Base-by-base conservation (phyloP, 1,284 basidiomycete genomes). In the Moesziomyces antarcticus region DNA sequence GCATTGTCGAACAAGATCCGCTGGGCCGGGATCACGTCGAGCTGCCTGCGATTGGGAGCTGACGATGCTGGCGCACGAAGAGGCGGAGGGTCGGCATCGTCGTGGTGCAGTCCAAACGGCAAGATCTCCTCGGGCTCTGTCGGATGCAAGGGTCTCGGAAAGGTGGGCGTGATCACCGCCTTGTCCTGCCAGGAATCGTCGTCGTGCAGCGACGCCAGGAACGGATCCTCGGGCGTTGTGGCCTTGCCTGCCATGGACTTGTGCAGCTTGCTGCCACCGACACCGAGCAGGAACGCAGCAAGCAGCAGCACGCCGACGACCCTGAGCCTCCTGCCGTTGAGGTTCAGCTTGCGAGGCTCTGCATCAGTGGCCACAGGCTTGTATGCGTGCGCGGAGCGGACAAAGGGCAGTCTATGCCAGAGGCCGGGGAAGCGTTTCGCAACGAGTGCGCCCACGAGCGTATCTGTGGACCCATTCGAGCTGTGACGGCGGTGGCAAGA, bases 101-200 rank as follows among this genome's bases (percentile, higher is more conserved):
- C 24, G 30, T 67, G 60, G 37, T 73, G 70, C 35, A 73, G 56
- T 11, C 55, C 49, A 21, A 73, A 60, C 0, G 58, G 63, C 44
- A 72, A 21, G 5, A 71, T 27, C 8, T 65, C 62, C 42, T 64
- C 50, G 10, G 61, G 40, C 1, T 13, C 18, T 9, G 10, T 14
- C 3, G 68, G 62, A 48, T 57, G 49, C 37, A 48, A 22, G 1
- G 68, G 68, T 43, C 68, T 55, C 41, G 44, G 40, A 7, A 66
- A 4, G 18, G 68, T 66, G 9, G 68, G 68, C 11, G 65, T 7
- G 2, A 13, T 13, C 43, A 71, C 57, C 5, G 35, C 40, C 7
- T 62, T 56, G 50, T 71, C 68, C 46, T 65, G 57, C 30, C 54
- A 25, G 3, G 68, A 71, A 40, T 71, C 68, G 27, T 61, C 50